Base-by-base conservation (phyloP, 116 monocot genomes). In the Papilionanthe hybrid region DNA sequence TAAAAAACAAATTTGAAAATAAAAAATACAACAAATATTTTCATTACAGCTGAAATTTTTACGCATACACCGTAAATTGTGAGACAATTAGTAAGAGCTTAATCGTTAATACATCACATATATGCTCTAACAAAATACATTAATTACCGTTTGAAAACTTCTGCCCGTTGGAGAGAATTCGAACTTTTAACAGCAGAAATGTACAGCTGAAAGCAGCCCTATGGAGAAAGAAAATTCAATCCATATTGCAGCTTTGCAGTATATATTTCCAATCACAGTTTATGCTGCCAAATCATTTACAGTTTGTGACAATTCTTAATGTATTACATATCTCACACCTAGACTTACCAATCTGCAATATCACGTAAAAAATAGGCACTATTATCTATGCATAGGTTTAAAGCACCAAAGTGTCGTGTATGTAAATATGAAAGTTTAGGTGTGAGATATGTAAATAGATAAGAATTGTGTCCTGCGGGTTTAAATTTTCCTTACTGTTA, bases 41-140 rank as follows among this genome's bases (percentile, higher is more conserved):
- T 25, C 65, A 22, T 60, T 27, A 25, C 1, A 25, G 65, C 65
- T 1, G 27, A 65, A 27, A 65, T 25, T 12, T 65, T 10, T 9
- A 65, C 27, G 25, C 23, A 25, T 9, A 50, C 12, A 50, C 4
- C 50, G 15, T 15, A 3, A 50, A 15, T 12, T 50, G 50, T 50
- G 50, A 50, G 63, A 63, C 27, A 63, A 25, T 63, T 25, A 27
- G 9, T 65, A 65, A 65, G 65, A 25, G 25, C 27, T 65, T 65
- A 65, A 65, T 65, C 27, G 8, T 7, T 25, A 27, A 9, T 15
- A 23, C 65, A 65, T 65, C 65, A 65, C 9, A 65, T 23, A 65
- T 12, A 65, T 65, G 65, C 65, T 65, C 65, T 65, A 22, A 65
- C 25, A 65, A 65, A 65, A 65, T 65, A 65, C 65, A 25, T 65